These are phyloP conservation scores for Floccularia luteovirens DNA, from an alignment of 768 basidiomycete genomes.

Conservation along the genomic window DNA sequence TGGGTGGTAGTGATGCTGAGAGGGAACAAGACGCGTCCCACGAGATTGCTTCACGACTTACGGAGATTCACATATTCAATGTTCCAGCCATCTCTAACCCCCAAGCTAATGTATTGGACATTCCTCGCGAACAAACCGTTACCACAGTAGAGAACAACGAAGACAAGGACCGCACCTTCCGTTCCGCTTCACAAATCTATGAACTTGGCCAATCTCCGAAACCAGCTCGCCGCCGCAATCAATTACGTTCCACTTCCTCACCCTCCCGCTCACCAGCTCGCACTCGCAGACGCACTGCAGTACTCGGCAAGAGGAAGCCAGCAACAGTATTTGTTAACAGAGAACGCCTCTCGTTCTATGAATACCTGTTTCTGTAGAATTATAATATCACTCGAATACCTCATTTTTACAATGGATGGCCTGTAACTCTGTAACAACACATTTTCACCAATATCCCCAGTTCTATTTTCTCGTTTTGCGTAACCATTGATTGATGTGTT, in stretches of 20 bases:
- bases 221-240: conserved; percentile 16
- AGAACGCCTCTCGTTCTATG: too few species aligned
- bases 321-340: too few species aligned
- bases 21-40: conserved; percentile 10
- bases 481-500: too few species aligned
- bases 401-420: too few species aligned
- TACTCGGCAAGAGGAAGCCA: too few species aligned
- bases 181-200: conserved; percentile 6
- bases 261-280: conserved; percentile 50
- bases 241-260: conserved; percentile 37
- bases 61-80: too few species aligned
- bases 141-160: conserved; percentile 1
- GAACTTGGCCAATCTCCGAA: conserved; percentile 6
- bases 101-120: neutral
- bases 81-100: conserved; percentile 1
- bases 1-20: conserved; percentile 8
- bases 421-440: too few species aligned
- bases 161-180: conserved; percentile 11
- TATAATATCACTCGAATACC: too few species aligned
- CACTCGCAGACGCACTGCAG: conserved; percentile 16
- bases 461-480: too few species aligned
- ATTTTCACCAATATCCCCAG: too few species aligned
- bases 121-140: neutral
- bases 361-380: too few species aligned
- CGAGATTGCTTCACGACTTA: conserved; percentile 3